Conservation (phyloP, 352 stramenopile genomes). For the Globisporangium recalcitrans region DNA sequence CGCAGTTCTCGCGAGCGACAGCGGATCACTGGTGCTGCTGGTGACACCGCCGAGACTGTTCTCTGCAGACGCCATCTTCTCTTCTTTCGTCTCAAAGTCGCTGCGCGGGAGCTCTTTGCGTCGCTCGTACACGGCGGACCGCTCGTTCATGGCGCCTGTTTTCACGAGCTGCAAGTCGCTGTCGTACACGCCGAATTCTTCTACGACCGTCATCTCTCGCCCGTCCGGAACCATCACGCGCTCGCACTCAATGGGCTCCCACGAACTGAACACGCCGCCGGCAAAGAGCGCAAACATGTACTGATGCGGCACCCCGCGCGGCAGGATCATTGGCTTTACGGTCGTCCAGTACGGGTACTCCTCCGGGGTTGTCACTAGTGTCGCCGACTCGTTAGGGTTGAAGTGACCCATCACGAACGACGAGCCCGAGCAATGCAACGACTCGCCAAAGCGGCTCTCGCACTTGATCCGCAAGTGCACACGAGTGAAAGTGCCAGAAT, state of each 20-base stretch:
- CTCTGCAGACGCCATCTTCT: slow-evolving; percentile 14
- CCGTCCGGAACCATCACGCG: slow-evolving; percentile 71
- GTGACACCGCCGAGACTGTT: background rate
- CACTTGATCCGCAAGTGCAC: slow-evolving; percentile 69
- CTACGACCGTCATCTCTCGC: slow-evolving; percentile 73
- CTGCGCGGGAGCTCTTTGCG: slow-evolving; percentile 20
- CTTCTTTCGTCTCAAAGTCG: slow-evolving; percentile 13
- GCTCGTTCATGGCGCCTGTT: slow-evolving; percentile 49
- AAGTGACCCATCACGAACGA: slow-evolving; percentile 86
- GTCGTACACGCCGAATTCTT: slow-evolving; percentile 72
- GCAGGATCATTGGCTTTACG: slow-evolving; percentile 90
- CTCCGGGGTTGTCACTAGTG: slow-evolving; percentile 94
- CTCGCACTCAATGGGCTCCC: slow-evolving; percentile 73
- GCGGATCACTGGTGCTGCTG: background rate
- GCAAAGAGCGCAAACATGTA: slow-evolving; percentile 91
- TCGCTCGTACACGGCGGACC: slow-evolving; percentile 57
- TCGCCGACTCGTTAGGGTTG: slow-evolving; percentile 87
- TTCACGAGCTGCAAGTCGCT: slow-evolving; percentile 54
- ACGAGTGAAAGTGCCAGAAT: slow-evolving; percentile 77
- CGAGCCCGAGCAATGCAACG: slow-evolving; percentile 71
- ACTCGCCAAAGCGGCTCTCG: slow-evolving; percentile 69
- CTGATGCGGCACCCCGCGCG: slow-evolving; percentile 70
- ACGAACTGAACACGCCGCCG: slow-evolving; percentile 75
- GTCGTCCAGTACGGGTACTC: slow-evolving; percentile 96
- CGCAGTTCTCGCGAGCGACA: slow-evolving; percentile 25